Base-by-base conservation (phyloP, 192 early-diverging fungal species). In the Podila epicladia region DNA sequence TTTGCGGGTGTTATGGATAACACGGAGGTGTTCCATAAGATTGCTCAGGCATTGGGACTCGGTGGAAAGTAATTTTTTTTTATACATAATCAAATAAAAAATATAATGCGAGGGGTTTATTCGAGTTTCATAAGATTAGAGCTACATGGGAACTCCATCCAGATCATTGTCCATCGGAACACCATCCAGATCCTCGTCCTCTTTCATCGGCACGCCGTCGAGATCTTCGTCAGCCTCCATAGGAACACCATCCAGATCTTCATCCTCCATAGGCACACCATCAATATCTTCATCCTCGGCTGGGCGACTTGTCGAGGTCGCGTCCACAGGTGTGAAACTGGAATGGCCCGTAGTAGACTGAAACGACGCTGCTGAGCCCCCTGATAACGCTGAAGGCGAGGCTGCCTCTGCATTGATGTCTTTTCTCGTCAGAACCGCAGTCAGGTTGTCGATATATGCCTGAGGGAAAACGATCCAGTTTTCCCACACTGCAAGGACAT, bases 381-480 rank as follows among this genome's bases (percentile, higher is more conserved):
- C 37, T 51, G 70, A 37, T 58, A 35, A 26, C 62, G 63, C 32
- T 9, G 69, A 20, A 5, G 58, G 33, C 13, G 68, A 58, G 15
- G 53, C 65, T 19, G 32, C 31, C 53, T 11, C 31, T 5, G 50
- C 59, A 7, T 33, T 15, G 41, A 15, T 5, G 9, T 73, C 77
- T 26, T 28, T 80, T 13, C 67, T 85, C 73, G 83, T 75, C 67
- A 94, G 92, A 7, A 80, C 68, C 15, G 53, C 80, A 22, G 84
- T 70, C 62, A 93, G 74, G 48, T 85, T 79, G 48, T 90, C 91
- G 38, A 90, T 88, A 63, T 89, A 91, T 24, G 86, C 82, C 61
- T 88, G 83, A 9, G 94, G 91, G 79, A 95, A 98, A 20, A 98
- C 87, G 82, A 93, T 93, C 94, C 97, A 95, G 49, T 85, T 89